A percentile compares a stretch with the other conserved stretches of the same genome.
Evolutionary conservation across 2,329 filamentous ascomycete genomes (phyloP).

Genomic region (Monosporascus ibericus): DNA sequence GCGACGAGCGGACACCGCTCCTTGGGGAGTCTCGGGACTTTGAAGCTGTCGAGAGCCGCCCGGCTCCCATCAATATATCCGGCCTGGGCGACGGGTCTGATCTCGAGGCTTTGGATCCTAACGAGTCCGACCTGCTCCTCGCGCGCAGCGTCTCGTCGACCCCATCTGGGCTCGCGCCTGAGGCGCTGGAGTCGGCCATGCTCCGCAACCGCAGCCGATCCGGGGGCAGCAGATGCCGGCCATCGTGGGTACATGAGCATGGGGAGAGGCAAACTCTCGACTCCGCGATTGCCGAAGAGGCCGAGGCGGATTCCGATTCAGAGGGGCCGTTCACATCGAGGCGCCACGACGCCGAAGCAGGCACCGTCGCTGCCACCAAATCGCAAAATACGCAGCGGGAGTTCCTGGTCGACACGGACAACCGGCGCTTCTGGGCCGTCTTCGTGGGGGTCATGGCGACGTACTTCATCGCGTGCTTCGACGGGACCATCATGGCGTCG

Average conservation of each 20-base stretch:
- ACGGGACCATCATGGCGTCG: slow-evolving; percentile 76
- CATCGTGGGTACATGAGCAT: slow-evolving; percentile 2
- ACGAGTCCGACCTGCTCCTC: slow-evolving; percentile 31
- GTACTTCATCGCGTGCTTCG: slow-evolving; percentile 60
- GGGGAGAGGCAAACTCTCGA: neutral
- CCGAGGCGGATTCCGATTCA: neutral
- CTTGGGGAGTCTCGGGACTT: neutral
- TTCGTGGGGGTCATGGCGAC: slow-evolving; percentile 53
- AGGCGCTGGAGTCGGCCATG: slow-evolving; percentile 33
- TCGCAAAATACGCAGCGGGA: slow-evolving; percentile 7
- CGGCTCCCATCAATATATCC: slow-evolving; percentile 6
- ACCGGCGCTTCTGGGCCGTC: slow-evolving; percentile 54
- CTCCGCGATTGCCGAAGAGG: neutral
- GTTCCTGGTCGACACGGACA: slow-evolving; percentile 41
- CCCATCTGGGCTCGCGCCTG: slow-evolving; percentile 35
- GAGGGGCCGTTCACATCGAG: neutral
- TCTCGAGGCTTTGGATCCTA: slow-evolving; percentile 13
- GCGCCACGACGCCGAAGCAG: neutral
- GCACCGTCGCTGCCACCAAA: neutral
- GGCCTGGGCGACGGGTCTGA: neutral
- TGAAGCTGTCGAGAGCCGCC: slow-evolving; percentile 1
- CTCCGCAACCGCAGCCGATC: slow-evolving; percentile 28
- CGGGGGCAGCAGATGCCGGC: slow-evolving; percentile 11
- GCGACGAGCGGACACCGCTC: slow-evolving; percentile 1
- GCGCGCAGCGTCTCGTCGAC: slow-evolving; percentile 33